These are phyloP conservation scores for Micractinium conductrix DNA, from an alignment of 139 green algal genomes.

Conservation along the genomic window DNA sequence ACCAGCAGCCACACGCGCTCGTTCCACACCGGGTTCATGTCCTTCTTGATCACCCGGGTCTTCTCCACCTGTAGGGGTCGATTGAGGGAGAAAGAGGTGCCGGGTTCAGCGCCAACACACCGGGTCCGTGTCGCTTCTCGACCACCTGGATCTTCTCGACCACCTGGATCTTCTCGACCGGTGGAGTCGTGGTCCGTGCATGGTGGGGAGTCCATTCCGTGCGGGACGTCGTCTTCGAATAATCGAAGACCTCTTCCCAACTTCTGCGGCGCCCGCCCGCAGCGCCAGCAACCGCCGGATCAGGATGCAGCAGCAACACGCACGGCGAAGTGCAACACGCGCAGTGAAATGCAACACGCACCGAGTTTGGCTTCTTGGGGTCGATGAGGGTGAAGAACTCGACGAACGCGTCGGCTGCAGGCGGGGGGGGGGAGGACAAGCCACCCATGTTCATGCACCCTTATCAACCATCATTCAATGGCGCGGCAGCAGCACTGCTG, in stretches of 20 bases:
- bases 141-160: not conserved
- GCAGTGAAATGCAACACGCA: not conserved
- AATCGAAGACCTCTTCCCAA: no score
- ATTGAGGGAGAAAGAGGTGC: no score
- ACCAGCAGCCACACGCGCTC: slow-evolving; percentile 62
- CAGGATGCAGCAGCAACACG: not conserved
- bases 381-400: slow-evolving; percentile 24
- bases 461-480: no score
- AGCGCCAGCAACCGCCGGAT: no score
- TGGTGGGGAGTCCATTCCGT: no score
- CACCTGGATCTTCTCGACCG: not conserved
- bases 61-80: slow-evolving; percentile 24
- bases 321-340: not conserved
- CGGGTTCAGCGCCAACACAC: no score
- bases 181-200: no score
- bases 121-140: no score
- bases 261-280: no score
- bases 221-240: no score
- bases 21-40: slow-evolving; percentile 54
- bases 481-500: no score
- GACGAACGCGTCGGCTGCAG: slow-evolving; percentile 22
- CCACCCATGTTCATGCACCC: no score
- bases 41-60: slow-evolving; percentile 48
- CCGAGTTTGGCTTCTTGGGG: slow-evolving; percentile 8
- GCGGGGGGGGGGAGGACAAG: not conserved